These are phyloP conservation scores for Cucurbita ficifolia DNA, from an alignment of 306 rosid species.

Conservation along the genomic window DNA sequence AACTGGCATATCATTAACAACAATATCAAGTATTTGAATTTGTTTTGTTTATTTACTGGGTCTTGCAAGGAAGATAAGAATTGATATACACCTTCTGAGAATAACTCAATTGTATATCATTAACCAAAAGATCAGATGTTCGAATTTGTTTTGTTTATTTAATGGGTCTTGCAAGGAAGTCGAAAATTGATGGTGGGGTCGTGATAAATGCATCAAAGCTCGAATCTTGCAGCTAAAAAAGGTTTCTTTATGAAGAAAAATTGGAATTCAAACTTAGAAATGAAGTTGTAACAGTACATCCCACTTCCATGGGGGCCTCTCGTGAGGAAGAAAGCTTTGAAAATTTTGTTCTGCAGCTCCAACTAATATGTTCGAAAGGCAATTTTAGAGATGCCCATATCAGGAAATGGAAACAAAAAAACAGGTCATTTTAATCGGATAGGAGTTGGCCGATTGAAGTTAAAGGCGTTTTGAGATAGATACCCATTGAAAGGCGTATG, in stretches of 20 bases:
- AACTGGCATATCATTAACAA: too few relatives aligned
- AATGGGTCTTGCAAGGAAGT: not conserved
- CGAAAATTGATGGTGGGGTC: not conserved
- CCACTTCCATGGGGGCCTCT: not conserved
- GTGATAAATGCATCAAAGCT: not conserved
- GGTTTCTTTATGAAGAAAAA: not conserved
- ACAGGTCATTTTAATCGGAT: not conserved
- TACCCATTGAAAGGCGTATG: not conserved
- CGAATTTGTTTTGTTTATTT: too few relatives aligned
- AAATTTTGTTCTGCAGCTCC: not conserved
- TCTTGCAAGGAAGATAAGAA: too few relatives aligned
- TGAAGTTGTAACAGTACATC: not conserved
- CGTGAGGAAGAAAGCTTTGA: not conserved
- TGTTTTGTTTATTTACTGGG: too few relatives aligned
- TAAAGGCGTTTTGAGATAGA: not conserved
- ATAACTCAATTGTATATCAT: too few relatives aligned
- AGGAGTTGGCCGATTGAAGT: not conserved
- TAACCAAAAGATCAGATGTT: too few relatives aligned
- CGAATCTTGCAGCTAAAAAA: not conserved
- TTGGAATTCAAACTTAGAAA: not conserved
- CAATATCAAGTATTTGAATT: too few relatives aligned
- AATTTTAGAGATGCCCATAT: slow-evolving; percentile 5
- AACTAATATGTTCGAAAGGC: slow-evolving; percentile 6
- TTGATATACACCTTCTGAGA: too few relatives aligned
- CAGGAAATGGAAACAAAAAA: not conserved